A percentile compares a stretch with the other conserved stretches of the same genome.
phyloP scores from a whole-genome alignment of 2,329 filamentous ascomycete species.

The Talaromyces sp. region DNA sequence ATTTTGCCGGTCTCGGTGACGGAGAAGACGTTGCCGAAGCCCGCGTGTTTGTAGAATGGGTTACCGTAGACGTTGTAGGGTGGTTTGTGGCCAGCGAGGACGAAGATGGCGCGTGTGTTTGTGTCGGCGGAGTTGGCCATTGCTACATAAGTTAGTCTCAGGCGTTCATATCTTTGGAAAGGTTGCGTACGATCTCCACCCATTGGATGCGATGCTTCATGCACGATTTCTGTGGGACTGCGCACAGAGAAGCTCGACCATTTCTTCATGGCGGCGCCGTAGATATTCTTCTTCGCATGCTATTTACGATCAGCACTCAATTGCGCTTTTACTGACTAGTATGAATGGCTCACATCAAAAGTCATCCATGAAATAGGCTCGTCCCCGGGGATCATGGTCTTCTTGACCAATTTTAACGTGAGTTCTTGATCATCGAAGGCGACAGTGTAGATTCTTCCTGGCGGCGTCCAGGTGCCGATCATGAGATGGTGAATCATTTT shows the following conservation, averaged over 20 bases:
- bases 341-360: constrained; percentile 63
- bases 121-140: constrained; percentile 66
- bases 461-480: constrained; percentile 87
- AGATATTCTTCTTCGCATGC: constrained; percentile 79
- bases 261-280: constrained; percentile 90
- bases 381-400: constrained; percentile 74
- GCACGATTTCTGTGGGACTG: constrained; percentile 70
- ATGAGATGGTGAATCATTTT: constrained; percentile 85
- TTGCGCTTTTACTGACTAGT: background rate
- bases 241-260: constrained; percentile 80
- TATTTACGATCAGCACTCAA: constrained; percentile 35
- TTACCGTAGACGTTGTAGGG: constrained; percentile 85
- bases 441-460: constrained; percentile 85
- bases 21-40: constrained; percentile 68
- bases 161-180: background rate
- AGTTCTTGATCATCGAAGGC: constrained; percentile 80
- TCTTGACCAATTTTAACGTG: constrained; percentile 71
- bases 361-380: constrained; percentile 95
- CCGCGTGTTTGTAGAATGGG: constrained; percentile 83
- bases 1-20: constrained; percentile 43
- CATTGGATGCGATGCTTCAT: constrained; percentile 71
- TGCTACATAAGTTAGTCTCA: constrained; percentile 46
- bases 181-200: constrained; percentile 64
- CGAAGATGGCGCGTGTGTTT: constrained; percentile 85
- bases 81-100: constrained; percentile 71